These are phyloP conservation scores for Psidium friedrichsthalianum DNA, from an alignment of 345 rosid genomes.

Conservation along the genomic window DNA sequence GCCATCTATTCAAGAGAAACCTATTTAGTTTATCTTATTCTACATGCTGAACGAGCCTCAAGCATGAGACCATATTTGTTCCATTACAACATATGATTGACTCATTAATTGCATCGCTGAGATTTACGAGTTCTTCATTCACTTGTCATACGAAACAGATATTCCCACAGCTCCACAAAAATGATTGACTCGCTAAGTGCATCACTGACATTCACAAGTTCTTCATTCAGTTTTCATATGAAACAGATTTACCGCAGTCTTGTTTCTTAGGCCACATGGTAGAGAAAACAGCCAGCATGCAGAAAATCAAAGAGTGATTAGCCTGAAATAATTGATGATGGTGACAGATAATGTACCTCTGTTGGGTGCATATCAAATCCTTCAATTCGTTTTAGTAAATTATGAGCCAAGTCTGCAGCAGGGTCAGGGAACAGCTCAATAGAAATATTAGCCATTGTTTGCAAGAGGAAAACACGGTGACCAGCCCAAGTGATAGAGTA, in stretches of 20 bases:
- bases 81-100: not conserved
- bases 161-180: not conserved
- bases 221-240: not conserved
- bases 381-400: slow-evolving; percentile 66
- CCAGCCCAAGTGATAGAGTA: slow-evolving; percentile 79
- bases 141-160: not conserved
- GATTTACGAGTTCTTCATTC: not conserved
- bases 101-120: not conserved
- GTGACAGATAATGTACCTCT: slow-evolving; percentile 40
- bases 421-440: slow-evolving; percentile 71
- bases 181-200: no score
- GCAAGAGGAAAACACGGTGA: slow-evolving; percentile 81
- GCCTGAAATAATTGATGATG: not conserved
- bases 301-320: not conserved
- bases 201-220: not conserved
- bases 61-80: not conserved
- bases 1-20: not conserved
- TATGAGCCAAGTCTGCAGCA: slow-evolving; percentile 86
- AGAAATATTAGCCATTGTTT: slow-evolving; percentile 85
- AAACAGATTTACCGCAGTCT: not conserved
- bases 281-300: not conserved
- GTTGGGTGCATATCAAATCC: slow-evolving; percentile 77
- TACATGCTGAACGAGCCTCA: not conserved
- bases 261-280: not conserved
- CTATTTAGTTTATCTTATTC: not conserved